A percentile compares a stretch with the other conserved stretches of the same genome.
These are phyloP conservation scores for Kwoniella newhampshirensis DNA, from an alignment of 768 basidiomycete genomes.

Conservation along the genomic window DNA sequence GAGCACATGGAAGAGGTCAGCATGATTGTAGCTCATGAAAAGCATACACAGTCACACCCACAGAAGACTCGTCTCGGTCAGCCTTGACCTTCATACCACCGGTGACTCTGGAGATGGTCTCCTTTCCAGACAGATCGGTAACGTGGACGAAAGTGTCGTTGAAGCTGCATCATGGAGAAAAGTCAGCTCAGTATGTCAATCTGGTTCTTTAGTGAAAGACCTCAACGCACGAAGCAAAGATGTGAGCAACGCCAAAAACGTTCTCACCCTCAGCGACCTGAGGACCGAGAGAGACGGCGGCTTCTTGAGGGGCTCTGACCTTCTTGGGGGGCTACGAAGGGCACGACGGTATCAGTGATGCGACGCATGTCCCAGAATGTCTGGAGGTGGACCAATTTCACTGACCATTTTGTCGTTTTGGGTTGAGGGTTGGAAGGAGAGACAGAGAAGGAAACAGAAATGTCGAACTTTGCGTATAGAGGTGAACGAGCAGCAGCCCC, in stretches of 20 bases:
- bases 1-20: not conserved
- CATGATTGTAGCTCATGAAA: not conserved
- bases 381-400: not conserved
- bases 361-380: not conserved
- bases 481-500: not conserved
- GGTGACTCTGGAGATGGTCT: constrained; percentile 98
- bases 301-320: constrained; percentile 61
- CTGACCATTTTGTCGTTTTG: constrained; percentile 16
- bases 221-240: constrained; percentile 72
- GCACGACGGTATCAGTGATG: not conserved
- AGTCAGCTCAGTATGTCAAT: constrained; percentile 1
- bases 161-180: constrained; percentile 60
- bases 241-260: constrained; percentile 97
- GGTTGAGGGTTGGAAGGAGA: constrained; percentile 19
- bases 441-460: not conserved
- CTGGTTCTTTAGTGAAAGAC: no score
- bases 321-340: constrained; percentile 43
- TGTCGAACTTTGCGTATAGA: not conserved
- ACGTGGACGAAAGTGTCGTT: constrained; percentile 99
- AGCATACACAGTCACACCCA: constrained; percentile 25
- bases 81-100: constrained; percentile 99
- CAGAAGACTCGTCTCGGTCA: constrained; percentile 99
- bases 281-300: constrained; percentile 86
- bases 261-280: constrained; percentile 94
- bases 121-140: constrained; percentile 97